A percentile compares a stretch with the other conserved stretches of the same genome.
Conservation (phyloP, 2,329 filamentous ascomycete genomes). For the Fusarium torulosum region DNA sequence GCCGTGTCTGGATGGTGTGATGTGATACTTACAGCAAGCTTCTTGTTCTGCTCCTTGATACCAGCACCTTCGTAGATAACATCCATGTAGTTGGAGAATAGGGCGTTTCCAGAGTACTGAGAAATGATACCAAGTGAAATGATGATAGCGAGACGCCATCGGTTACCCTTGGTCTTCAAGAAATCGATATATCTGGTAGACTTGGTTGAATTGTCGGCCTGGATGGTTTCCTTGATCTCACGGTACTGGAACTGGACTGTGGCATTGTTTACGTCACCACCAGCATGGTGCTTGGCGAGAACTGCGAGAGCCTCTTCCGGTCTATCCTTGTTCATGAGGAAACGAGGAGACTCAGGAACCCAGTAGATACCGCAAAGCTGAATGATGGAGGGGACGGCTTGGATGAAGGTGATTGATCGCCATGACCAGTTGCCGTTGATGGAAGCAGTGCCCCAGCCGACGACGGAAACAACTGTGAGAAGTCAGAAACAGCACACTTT, state of each 20-base stretch:
- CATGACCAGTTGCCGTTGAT: constrained; percentile 74
- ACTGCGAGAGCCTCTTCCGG: constrained; percentile 71
- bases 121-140: constrained; percentile 75
- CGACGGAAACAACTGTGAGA: constrained; percentile 65
- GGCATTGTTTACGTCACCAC: constrained; percentile 68
- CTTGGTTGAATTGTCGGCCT: constrained; percentile 64
- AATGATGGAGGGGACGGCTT: constrained; percentile 70
- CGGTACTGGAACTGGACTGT: constrained; percentile 75
- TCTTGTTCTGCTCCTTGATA: constrained; percentile 68
- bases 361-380: constrained; percentile 75
- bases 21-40: constrained; percentile 60
- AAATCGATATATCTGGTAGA: constrained; percentile 71
- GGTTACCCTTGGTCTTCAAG: constrained; percentile 71
- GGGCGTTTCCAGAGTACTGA: constrained; percentile 75
- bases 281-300: constrained; percentile 73
- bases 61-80: constrained; percentile 72
- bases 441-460: constrained; percentile 72
- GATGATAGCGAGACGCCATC: constrained; percentile 72
- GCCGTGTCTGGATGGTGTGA: not conserved
- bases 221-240: constrained; percentile 74
- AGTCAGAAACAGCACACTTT: not conserved
- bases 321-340: constrained; percentile 72
- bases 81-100: constrained; percentile 76
- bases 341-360: constrained; percentile 77
- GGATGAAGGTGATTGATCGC: constrained; percentile 74